Evolutionary conservation across 768 basidiomycete species (phyloP), one percentile per base, ranked within the genome.

Genomic region (Jaapia argillacea): DNA sequence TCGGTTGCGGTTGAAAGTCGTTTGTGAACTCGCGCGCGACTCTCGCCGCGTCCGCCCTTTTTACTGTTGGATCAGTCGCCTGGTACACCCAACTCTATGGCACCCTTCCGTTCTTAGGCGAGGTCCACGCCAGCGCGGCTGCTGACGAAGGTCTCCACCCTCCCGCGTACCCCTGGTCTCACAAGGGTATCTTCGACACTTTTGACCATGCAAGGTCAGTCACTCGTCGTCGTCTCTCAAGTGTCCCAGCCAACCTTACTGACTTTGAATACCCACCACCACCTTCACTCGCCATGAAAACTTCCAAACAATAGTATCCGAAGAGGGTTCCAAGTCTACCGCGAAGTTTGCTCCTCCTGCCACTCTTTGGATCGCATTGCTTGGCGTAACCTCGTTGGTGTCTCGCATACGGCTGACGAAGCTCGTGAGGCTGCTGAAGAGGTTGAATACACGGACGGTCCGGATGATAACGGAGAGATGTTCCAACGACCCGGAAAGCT

Each of bases 351-450:
- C 61, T 89, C 96, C 13, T 91, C 96, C 7, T 99, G 96, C 66
- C 96, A 99, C 65, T 99, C 96, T 25, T 81, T 99, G 44, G 90
- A 99, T 70, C 91, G 96, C 55, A 93, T 99, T 59, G 96, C 96
- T 46, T 99, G 96, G 96, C 89, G 96, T 61, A 99, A 98, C 70
- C 72, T 99, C 46, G 96, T 99, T 51, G 96, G 92, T 58, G 91
- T 97, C 44, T 96, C 92, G 23, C 96, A 99, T 69, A 89, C 85
- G 53, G 94, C 72, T 35, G 86, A 91, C 51, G 93, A 99, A 67
- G 72, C 72, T 43, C 85, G 87, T 63, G 70, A 72, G 2, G 78
- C 98, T 84, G 96, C 96, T 6, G 96, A 96, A 67, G 94, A 97
- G 57, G 71, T 92, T 45, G 96, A 99, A 65, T 99, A 98, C 66